Evolutionary conservation across 2,329 filamentous ascomycete species (phyloP), one percentile per base, ranked within the genome.

Genomic region (Fusarium tjaetaba): DNA sequence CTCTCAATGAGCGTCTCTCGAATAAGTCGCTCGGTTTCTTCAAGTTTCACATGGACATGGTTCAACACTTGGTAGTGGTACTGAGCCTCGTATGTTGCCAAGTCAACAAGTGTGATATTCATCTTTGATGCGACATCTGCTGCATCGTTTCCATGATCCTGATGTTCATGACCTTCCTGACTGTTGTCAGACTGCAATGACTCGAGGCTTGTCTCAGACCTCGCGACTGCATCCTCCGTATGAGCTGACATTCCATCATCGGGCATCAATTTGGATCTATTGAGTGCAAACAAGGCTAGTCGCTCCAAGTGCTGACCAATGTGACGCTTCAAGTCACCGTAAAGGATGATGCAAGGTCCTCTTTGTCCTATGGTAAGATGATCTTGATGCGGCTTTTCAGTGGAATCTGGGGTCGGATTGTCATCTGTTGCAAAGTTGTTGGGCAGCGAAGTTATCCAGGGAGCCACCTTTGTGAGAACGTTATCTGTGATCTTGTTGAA

Each of bases 331-430:
- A 28, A 13, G 13, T n/a, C 26, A n/a, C 8, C 16, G 11, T 6
- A 38, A 16, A 5, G 18, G 4, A 53, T 20, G 6, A 28, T 11
- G 11, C 11, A 38, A 22, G 49, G n/a, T 5, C 11, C 32, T 38
- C 9, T 28, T 4, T 53, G 13, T 3, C 13, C 16, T 2, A 28
- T 28, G 4, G 14, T 26, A 28, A 15, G 18, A 28, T 22, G 32
- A 10, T 8, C 5, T 3, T 22, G 5, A 1, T 26, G 18, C 4
- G n/a, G 4, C 9, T 11, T 14, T 22, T 38, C 24, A 0, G 3
- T 22, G 5, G 18, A 14, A 28, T 38, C n/a, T 22, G 18, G 1
- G 7, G 9, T 16, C 15, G 20, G 20, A 30, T 39, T 11, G 34
- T 4, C 10, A 15, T 28, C 34, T 1, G 14, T 16, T n/a, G 24